Conservation (phyloP, 202 grass and related monocot species). For the Carex arenaria region DNA sequence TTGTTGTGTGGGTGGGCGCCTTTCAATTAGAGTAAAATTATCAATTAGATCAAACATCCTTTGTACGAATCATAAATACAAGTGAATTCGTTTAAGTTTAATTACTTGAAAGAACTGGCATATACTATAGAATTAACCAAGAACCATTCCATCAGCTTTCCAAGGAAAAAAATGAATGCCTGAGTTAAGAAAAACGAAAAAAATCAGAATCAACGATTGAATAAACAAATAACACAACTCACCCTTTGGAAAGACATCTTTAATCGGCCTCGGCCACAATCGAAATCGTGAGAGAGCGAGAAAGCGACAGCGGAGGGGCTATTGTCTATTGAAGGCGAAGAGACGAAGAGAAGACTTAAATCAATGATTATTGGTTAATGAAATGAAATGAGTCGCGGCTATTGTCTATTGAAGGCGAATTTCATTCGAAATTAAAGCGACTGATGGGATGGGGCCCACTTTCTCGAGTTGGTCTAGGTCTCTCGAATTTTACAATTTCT, state of each 20-base stretch:
- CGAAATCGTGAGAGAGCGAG: neutral
- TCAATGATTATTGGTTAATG: conserved; percentile 2
- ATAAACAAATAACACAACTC: neutral
- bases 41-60: neutral
- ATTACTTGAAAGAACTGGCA: neutral
- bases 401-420: neutral
- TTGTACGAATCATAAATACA: neutral
- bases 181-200: neutral
- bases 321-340: neutral
- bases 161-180: too few species aligned
- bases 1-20: too few species aligned
- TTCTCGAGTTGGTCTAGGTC: neutral
- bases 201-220: neutral
- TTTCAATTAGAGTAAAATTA: neutral
- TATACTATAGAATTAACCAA: neutral
- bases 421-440: conserved; percentile 17
- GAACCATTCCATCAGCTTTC: neutral
- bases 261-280: neutral
- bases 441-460: neutral
- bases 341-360: neutral
- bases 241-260: conserved; percentile 12
- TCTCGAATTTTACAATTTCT: too few species aligned
- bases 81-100: neutral
- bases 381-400: neutral
- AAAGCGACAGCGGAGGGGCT: too few species aligned